Evolutionary conservation across 2,329 filamentous ascomycete species (phyloP).

Genomic region (Fusarium oxysporum): DNA sequence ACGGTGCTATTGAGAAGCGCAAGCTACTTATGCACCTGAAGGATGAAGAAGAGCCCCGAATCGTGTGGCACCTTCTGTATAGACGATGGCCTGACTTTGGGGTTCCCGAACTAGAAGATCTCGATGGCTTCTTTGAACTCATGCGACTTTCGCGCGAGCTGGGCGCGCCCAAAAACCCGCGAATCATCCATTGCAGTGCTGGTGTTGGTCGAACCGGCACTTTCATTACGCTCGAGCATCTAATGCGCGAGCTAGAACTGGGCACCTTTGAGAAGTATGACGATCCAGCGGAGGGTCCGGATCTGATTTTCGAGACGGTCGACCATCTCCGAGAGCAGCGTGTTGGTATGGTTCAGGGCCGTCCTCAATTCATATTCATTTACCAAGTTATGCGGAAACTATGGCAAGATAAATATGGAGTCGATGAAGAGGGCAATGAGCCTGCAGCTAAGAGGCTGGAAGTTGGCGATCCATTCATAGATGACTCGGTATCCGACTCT

Average conservation of each 20-base stretch:
- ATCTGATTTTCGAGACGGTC: constrained; percentile 83
- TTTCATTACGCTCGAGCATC: constrained; percentile 95
- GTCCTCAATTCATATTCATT: constrained; percentile 85
- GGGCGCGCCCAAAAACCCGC: constrained; percentile 69
- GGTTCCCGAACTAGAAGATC: constrained; percentile 77
- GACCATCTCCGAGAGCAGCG: constrained; percentile 86
- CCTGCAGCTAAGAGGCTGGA: constrained; percentile 66
- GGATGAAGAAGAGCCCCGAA: constrained; percentile 61
- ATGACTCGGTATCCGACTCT: constrained; percentile 34
- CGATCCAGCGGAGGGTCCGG: constrained; percentile 52
- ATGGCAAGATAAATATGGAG: constrained; percentile 74
- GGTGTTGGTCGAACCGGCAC: constrained; percentile 95
- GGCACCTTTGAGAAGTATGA: constrained; percentile 71
- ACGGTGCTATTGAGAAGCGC: constrained; percentile 76
- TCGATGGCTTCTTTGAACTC: constrained; percentile 75
- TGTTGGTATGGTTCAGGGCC: constrained; percentile 94
- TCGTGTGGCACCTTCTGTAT: constrained; percentile 87
- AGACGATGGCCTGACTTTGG: constrained; percentile 91
- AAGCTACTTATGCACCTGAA: constrained; percentile 72
- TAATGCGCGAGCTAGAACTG: constrained; percentile 82
- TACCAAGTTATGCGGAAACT: constrained; percentile 85
- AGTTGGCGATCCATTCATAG: constrained; percentile 58
- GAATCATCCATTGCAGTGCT: constrained; percentile 88
- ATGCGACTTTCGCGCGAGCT: constrained; percentile 73
- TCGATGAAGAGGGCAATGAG: constrained; percentile 54